These are phyloP conservation scores for Paramecium pentaurelia DNA, from an alignment of 73 alveolate genomes.

Conservation along the genomic window DNA sequence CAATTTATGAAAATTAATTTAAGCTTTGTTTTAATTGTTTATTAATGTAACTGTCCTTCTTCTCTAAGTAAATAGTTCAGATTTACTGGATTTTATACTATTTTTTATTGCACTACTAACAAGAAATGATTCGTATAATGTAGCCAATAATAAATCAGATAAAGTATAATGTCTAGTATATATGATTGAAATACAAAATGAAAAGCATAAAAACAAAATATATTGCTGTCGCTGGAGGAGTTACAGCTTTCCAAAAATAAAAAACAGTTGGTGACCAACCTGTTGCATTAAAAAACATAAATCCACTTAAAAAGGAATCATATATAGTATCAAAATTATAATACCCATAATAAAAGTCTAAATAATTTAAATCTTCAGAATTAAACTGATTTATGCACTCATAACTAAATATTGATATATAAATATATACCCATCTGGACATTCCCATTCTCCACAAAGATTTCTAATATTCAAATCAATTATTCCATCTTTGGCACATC, in stretches of 20 bases:
- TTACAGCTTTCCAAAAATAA: conserved; percentile 19
- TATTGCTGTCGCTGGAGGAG: not conserved
- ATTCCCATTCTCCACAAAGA: conserved; percentile 29
- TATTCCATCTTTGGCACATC: conserved; percentile 28
- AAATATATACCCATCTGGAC: not conserved
- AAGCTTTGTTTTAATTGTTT: not conserved
- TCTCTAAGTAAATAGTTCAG: not conserved
- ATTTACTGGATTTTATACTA: not conserved
- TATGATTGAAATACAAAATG: not conserved
- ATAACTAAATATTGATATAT: not conserved
- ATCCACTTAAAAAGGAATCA: not conserved
- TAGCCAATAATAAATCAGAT: not conserved
- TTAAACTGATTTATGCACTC: not conserved
- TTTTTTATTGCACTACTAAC: conserved; percentile 36
- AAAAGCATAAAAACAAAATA: not conserved
- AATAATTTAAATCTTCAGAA: not conserved
- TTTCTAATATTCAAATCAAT: not conserved
- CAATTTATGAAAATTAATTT: not conserved
- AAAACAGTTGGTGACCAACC: conserved; percentile 37
- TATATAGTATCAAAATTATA: conserved; percentile 27
- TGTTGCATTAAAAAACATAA: conserved; percentile 20
- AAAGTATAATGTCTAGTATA: conserved; percentile 3
- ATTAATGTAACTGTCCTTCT: not conserved
- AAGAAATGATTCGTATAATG: conserved; percentile 15
- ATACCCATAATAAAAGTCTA: not conserved